Base-by-base conservation (phyloP, 108 stramenopile genomes). In the Nannochloropsis gaditana region DNA sequence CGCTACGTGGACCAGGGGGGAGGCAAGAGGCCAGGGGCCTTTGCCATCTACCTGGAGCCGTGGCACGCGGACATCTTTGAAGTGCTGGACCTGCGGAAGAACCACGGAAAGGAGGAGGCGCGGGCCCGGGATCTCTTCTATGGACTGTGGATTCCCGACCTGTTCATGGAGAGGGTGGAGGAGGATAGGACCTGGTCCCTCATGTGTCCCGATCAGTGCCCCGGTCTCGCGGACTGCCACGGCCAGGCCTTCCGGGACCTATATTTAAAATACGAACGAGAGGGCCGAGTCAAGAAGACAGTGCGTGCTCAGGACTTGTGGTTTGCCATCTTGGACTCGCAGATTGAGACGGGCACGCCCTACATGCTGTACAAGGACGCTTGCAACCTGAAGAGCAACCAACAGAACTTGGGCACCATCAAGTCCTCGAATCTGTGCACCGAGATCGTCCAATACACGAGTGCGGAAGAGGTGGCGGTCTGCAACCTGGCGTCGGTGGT, bases 361-460 rank as follows among this genome's bases (percentile, higher is more conserved):
- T 99, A 98, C 94, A 99, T 99, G 95, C 92, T 99, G 85, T 99
- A 93, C 95, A 99, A 99, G 94, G 99, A 99, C 90, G 93, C 94
- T 79, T 98, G 97, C 93, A 99, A 99, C 91, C 83, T 47, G 50
- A 99, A 99, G 92, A 95, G 94, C 83, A 99, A 99, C 91, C 99
- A 99, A 92, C 89, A 98, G 87, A 97, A 99, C 87, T 90, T 98
- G 85, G 99, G 99, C 43, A 97, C 96, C 45, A 99, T 99, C 90
- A 94, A 94, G 84, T 96, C 94, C 90, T 96, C 95, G 81, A 99
- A 99, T 94, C 89, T 99, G 43, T 91, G 91, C 87, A 88, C 87
- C 19, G 89, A 89, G 83, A 99, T 99, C 90, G 93, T 99, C 84
- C 95, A 99, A 92, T 99, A 96, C 94, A 98, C 99, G 41, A 89